Evolutionary conservation across 1,284 basidiomycete genomes (phyloP).

Genomic region (Xerocomus nothofagi): DNA sequence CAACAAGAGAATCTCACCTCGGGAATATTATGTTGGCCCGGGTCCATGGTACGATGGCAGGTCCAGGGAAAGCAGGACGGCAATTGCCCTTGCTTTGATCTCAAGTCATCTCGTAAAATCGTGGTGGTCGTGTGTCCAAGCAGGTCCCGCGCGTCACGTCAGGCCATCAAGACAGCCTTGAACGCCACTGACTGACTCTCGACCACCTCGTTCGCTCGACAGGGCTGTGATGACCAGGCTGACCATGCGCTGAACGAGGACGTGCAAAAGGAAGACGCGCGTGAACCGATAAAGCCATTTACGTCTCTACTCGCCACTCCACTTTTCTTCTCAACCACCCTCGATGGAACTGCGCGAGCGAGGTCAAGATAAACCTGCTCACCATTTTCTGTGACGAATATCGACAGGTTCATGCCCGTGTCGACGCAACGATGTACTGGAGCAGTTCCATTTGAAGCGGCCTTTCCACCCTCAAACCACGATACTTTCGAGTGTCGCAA

Average conservation of each 20-base stretch:
- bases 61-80: background rate
- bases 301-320: background rate
- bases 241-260: no score
- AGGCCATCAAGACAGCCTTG: no score
- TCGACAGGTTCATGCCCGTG: background rate
- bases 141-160: no score
- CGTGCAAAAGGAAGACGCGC: no score
- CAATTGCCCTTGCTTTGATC: no score
- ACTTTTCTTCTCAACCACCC: background rate
- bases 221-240: no score
- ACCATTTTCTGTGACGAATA: background rate
- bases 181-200: no score
- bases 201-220: no score
- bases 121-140: no score
- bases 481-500: background rate
- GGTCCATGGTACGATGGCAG: slow-evolving; percentile 1
- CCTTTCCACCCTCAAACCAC: background rate
- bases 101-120: no score
- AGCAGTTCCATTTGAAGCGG: background rate
- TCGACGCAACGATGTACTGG: slow-evolving; percentile 2
- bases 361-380: background rate
- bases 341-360: background rate
- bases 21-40: slow-evolving; percentile 3
- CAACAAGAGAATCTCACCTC: slow-evolving; percentile 15
- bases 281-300: background rate